Evolutionary conservation across 1,284 basidiomycete genomes (phyloP), one percentile per base, ranked within the genome.

Genomic region (Irpex rosettiformis): DNA sequence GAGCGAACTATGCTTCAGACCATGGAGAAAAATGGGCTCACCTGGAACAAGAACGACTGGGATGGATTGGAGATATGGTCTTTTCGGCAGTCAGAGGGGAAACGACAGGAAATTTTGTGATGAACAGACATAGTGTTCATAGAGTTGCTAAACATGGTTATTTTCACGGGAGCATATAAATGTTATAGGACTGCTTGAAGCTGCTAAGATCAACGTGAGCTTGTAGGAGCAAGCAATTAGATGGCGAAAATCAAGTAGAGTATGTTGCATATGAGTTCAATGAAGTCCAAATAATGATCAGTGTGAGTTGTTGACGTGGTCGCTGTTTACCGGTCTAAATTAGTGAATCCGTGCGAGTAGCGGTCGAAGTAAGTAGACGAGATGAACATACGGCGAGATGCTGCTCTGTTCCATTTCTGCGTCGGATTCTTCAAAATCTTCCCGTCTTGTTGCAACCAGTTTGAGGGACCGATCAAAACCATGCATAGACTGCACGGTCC

Each of bases 11-110:
- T 96, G 16, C 72, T 71, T 25, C 89, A 85, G 66, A 81, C 82
- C 1, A 74, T 94, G 64, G 79, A 81, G 58, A 83, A 82, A 59
- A 76, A 75, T 16, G 81, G 85, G 30, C 68, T 80, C 27, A 67
- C 71, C 6, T 93, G 91, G 90, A 72, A 75, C 4, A 77, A 75
- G 65, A 77, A 79, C 10, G 88, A 90, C 49, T 94, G 91, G 90
- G 85, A 88, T 16, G 90, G 81, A 1, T 78, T 90, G 29, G 85
- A 91, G 70, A 77, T 93, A 18, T 93, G 88, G 88, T 86, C 84
- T 66, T 66, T 86, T 11, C 27, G 22, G 48, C 48, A 22, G 27
- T 22, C 48, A 49, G 47, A 10, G 48, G 8, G 21, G n/a, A 24
- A 24, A 10, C 11, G 27, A 25, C 27, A n/a, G 22, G 43, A 47